Conservation (phyloP, 768 basidiomycete species). For the Termitomyces sp. region DNA sequence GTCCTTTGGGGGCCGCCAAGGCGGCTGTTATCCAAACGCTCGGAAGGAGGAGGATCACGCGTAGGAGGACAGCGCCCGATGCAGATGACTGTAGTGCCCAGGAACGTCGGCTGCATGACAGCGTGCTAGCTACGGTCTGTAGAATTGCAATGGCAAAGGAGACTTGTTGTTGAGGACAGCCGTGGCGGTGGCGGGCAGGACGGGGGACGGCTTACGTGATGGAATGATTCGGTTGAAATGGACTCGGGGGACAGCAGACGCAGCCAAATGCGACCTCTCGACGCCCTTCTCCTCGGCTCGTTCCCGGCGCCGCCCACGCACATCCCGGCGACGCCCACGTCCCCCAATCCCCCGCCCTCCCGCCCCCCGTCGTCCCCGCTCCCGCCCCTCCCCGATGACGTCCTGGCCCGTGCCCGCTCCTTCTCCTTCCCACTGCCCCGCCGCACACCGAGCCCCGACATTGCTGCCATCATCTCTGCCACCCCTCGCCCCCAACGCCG, state of each 20-base stretch:
- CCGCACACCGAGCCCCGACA: slow-evolving; percentile 21
- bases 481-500: slow-evolving; percentile 15
- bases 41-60: no score
- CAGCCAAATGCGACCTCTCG: slow-evolving; percentile 2
- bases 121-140: no score
- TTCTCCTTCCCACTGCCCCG: slow-evolving; percentile 37
- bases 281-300: slow-evolving; percentile 26
- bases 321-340: slow-evolving; percentile 28
- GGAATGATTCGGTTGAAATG: not conserved
- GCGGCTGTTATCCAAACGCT: no score
- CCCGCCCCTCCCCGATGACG: slow-evolving; percentile 65
- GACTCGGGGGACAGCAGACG: not conserved
- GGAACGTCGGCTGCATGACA: no score
- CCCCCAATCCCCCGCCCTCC: slow-evolving; percentile 47
- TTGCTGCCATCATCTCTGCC: slow-evolving; percentile 18
- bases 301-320: slow-evolving; percentile 38
- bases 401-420: slow-evolving; percentile 53
- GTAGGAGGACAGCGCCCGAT: no score
- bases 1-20: no score
- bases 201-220: not conserved
- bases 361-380: slow-evolving; percentile 54
- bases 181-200: no score
- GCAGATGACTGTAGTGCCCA: no score
- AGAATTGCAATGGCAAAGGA: no score
- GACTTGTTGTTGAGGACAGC: no score